phyloP scores from a whole-genome alignment of 768 basidiomycete genomes.

The Fomitopsis serialis region DNA sequence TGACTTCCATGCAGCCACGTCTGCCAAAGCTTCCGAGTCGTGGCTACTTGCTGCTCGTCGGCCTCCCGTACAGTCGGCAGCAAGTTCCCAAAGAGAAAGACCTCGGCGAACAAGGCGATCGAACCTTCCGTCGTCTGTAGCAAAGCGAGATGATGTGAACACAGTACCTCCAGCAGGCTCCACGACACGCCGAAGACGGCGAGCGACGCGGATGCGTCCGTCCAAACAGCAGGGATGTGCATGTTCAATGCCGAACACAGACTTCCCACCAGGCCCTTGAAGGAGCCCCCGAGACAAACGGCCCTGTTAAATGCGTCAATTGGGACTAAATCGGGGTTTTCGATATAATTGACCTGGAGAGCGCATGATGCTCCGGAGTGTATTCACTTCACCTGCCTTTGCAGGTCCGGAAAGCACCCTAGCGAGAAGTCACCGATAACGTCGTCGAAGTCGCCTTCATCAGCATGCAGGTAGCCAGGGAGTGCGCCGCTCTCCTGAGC shows the following conservation, averaged over 20 bases:
- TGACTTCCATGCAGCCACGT: slow-evolving; percentile 20
- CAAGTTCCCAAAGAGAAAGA: slow-evolving; percentile 47
- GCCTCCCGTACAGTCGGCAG: slow-evolving; percentile 31
- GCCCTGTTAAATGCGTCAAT: slow-evolving; percentile 10
- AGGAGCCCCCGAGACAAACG: slow-evolving; percentile 28
- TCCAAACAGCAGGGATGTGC: slow-evolving; percentile 29
- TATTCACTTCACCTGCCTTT: slow-evolving; percentile 21
- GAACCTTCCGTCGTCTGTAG: slow-evolving; percentile 1
- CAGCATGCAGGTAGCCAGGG: slow-evolving; percentile 41
- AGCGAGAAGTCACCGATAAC: slow-evolving; percentile 36
- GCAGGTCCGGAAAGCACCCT: slow-evolving; percentile 27
- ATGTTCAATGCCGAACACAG: slow-evolving; percentile 31
- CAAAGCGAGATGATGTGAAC: background rate
- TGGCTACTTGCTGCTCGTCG: slow-evolving; percentile 9
- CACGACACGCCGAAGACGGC: slow-evolving; percentile 25
- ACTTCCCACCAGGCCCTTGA: slow-evolving; percentile 24
- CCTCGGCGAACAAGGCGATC: slow-evolving; percentile 30
- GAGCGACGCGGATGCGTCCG: slow-evolving; percentile 20
- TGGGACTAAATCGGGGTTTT: background rate
- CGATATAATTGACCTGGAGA: slow-evolving; percentile 32
- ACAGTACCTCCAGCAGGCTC: slow-evolving; percentile 26
- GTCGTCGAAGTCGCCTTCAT: slow-evolving; percentile 38
- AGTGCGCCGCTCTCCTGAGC: slow-evolving; percentile 34
- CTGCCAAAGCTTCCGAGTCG: slow-evolving; percentile 28
- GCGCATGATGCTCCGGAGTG: slow-evolving; percentile 35